Evolutionary conservation across 116 monocot species (phyloP).

Genomic region (Dioscorea cayenensis): DNA sequence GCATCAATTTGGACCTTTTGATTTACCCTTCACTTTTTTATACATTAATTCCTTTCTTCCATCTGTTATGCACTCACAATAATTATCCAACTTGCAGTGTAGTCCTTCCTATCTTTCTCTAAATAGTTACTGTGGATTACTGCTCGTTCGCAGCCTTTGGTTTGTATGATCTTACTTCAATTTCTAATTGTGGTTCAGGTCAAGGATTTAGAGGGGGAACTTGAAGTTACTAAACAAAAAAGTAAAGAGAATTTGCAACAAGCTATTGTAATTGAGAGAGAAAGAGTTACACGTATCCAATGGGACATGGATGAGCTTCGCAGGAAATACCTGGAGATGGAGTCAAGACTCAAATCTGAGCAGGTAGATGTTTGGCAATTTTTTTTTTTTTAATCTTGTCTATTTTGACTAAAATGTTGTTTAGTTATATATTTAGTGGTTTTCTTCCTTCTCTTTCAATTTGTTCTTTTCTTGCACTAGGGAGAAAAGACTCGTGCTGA

Average conservation of each 20-base stretch:
- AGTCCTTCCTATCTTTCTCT: background rate
- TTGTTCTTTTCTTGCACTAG: conserved; percentile 30
- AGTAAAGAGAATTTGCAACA: conserved; percentile 86
- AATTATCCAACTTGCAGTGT: background rate
- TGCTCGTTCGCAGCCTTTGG: background rate
- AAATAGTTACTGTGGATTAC: too few relatives aligned
- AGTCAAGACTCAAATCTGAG: conserved; percentile 66
- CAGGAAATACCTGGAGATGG: conserved; percentile 76
- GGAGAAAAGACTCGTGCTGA: conserved; percentile 53
- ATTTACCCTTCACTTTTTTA: too few relatives aligned
- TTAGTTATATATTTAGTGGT: background rate
- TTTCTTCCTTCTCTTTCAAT: conserved; percentile 3
- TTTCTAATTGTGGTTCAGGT: conserved; percentile 37
- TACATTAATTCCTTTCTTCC: too few relatives aligned
- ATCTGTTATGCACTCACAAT: too few relatives aligned
- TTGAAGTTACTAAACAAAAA: conserved; percentile 87
- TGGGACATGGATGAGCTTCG: conserved; percentile 98
- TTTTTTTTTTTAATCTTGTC: background rate
- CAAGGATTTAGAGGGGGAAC: conserved; percentile 91
- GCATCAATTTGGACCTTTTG: too few relatives aligned
- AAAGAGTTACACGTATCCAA: conserved; percentile 92
- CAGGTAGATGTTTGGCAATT: conserved; percentile 37
- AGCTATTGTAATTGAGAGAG: conserved; percentile 87
- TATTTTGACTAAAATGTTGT: background rate
- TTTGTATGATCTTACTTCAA: background rate